Evolutionary conservation across 2,329 filamentous ascomycete genomes (phyloP), one percentile per base, ranked within the genome.

Genomic region (Claviceps pazoutovae): DNA sequence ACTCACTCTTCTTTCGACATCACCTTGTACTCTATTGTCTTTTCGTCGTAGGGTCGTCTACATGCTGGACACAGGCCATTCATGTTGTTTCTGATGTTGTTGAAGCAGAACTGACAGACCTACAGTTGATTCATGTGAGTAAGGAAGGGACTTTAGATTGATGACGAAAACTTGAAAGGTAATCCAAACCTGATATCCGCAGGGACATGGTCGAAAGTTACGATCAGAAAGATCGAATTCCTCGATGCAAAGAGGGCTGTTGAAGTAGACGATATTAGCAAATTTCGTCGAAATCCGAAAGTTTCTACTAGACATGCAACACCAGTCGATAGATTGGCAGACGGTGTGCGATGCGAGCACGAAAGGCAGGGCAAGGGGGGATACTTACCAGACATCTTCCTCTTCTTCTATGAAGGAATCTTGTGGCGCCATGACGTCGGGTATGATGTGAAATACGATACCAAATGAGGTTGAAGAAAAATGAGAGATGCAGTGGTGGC

Each of bases 81-180:
- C 79, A 95, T 89, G 62, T 96, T 96, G 61, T 86, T 95, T 71
- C 94, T 95, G 67, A 98, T 94, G 67, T 97, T 98, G 71, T 98
- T 96, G 74, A 91, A 98, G 72, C 93, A 98, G 71, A 98, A 98
- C 74, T 98, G 94, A 70, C 93, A 98, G 67, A 98, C 91, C 90
- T 96, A 34, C 0, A 43, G 45, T 11, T 50, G 2, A 4, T 4
- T 26, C 1, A 38, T 19, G n/a, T 34, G 9, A 46, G 30, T 13
- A 47, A 47, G 9, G 8, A 37, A 8, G 6, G 44, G 36, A 49
- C 4, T n/a, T 26, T 16, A 13, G 42, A 19, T 39, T 39, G 23
- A 48, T 30, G 34, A 14, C 13, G 30, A 42, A 21, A 3, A 2
- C 14, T 30, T 6, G 13, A 43, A 11, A 14, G 8, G 8, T n/a